A percentile compares a stretch with the other conserved stretches of the same genome.
phyloP scores from a whole-genome alignment of 768 basidiomycete genomes.

The Aureoboletus auriporus region DNA sequence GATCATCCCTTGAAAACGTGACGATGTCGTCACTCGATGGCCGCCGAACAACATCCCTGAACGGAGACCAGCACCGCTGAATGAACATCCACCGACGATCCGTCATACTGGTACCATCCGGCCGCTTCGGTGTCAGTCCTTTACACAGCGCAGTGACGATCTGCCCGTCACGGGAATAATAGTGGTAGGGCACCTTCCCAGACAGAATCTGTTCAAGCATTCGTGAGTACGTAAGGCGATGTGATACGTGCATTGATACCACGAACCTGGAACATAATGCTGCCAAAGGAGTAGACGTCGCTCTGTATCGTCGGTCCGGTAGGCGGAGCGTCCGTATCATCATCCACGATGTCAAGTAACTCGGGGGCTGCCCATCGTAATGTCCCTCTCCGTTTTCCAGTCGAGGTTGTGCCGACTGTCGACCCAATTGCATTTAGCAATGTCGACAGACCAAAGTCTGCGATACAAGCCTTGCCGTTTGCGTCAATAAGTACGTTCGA shows the following conservation, averaged over 20 bases:
- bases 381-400: constrained; percentile 13
- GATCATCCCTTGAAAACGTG: not conserved
- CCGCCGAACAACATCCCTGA: not conserved
- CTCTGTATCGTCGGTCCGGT: not conserved
- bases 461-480: not conserved
- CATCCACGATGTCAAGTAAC: constrained; percentile 27
- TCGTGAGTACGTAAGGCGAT: not conserved
- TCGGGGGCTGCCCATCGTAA: constrained; percentile 43
- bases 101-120: not conserved
- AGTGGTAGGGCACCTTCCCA: not conserved
- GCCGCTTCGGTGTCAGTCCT: not conserved
- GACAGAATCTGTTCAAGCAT: constrained; percentile 2
- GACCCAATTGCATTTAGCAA: constrained; percentile 28
- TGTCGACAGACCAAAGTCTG: not conserved
- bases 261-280: constrained; percentile 28
- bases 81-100: constrained; percentile 5
- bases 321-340: not conserved
- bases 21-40: not conserved
- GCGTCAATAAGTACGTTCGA: constrained; percentile 1
- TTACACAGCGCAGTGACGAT: not conserved
- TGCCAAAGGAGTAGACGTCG: constrained; percentile 19
- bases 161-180: constrained; percentile 1
- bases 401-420: constrained; percentile 31
- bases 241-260: not conserved
- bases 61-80: not conserved